Evolutionary conservation across 805 yeast species (phyloP).

Genomic region (Monosporozyma solicola): DNA sequence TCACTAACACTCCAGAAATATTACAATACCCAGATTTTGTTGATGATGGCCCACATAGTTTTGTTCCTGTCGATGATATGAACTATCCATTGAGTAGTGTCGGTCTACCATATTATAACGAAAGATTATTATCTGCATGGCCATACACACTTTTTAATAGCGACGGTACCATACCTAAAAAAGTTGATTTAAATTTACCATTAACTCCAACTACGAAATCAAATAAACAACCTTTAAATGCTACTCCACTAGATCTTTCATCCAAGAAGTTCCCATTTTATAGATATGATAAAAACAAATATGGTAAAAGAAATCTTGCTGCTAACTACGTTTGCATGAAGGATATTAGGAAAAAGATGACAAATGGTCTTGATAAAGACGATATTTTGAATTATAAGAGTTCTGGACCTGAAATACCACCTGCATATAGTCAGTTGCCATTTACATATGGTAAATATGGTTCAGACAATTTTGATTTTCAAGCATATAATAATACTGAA

Average conservation of each 20-base stretch:
- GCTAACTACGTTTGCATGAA: constrained; percentile 35
- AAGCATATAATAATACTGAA: constrained; percentile 63
- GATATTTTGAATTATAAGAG: constrained; percentile 16
- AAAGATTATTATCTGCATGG: constrained; percentile 73
- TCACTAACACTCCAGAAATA: constrained; percentile 31
- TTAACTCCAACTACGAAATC: constrained; percentile 1
- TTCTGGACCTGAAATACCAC: constrained; percentile 43
- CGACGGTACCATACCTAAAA: constrained; percentile 49
- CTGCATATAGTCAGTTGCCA: constrained; percentile 63
- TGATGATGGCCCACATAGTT: constrained; percentile 25
- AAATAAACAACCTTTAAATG: constrained; percentile 3
- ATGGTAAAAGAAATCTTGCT: constrained; percentile 47
- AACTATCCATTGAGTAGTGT: constrained; percentile 55
- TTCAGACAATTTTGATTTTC: constrained; percentile 88
- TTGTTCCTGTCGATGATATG: constrained; percentile 34
- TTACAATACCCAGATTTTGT: constrained; percentile 49
- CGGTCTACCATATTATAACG: constrained; percentile 83
- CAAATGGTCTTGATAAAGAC: neutral
- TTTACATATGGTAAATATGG: constrained; percentile 85
- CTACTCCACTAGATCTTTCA: constrained; percentile 5
- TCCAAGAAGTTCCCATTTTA: constrained; percentile 35
- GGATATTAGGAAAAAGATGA: constrained; percentile 19
- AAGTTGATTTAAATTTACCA: constrained; percentile 35
- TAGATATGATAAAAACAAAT: constrained; percentile 47
- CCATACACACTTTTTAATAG: constrained; percentile 54